Base-by-base conservation (phyloP, 768 basidiomycete genomes). In the Tylopilus plumbeoviolaceoides region DNA sequence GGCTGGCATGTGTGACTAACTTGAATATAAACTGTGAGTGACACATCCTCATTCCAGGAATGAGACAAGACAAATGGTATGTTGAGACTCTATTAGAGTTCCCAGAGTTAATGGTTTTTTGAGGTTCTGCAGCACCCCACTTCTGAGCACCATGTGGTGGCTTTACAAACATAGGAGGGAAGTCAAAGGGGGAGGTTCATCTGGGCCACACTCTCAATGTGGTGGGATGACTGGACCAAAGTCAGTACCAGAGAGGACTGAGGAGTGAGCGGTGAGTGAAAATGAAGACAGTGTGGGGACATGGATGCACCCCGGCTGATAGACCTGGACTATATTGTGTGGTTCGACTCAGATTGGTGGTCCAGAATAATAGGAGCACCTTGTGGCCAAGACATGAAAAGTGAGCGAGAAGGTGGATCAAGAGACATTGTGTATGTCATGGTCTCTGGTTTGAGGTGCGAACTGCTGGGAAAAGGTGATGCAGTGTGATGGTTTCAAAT, bases 241-340 rank as follows among this genome's bases (percentile, higher is more conserved):
- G 2, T 55, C 61, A 18, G 66, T 61, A 15, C 70, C 72, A 18
- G 72, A 65, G n/a, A n/a, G 7, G 85, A 84, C 61, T 85, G 84
- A 8, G 89, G 89, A 7, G 87, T 89, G 54, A 87, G 72, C 10
- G 85, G 84, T 18, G 80, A 75, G 58, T 86, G 83, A 75, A 88
- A 73, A 30, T 83, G 80, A 39, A 68, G 59, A 52, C 51, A 70
- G 15, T 67, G 65, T 57, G 76, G 57, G 75, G 81, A 58, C 73
- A 79, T 78, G 63, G 82, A 76, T 39, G 66, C 61, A 44, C 72
- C 64, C 74, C 73, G 64, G 33, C 70, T 64, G 27, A 64, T 44
- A 49, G 59, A 53, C 35, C 59, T 58, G 30, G 63, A 53, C 23
- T 66, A 52, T 40, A 43, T 53, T 17, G 43, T 17, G 50, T 53